Evolutionary conservation across 2,329 filamentous ascomycete genomes (phyloP), one percentile per base, ranked within the genome.

Genomic region (Venturia oleaginea): DNA sequence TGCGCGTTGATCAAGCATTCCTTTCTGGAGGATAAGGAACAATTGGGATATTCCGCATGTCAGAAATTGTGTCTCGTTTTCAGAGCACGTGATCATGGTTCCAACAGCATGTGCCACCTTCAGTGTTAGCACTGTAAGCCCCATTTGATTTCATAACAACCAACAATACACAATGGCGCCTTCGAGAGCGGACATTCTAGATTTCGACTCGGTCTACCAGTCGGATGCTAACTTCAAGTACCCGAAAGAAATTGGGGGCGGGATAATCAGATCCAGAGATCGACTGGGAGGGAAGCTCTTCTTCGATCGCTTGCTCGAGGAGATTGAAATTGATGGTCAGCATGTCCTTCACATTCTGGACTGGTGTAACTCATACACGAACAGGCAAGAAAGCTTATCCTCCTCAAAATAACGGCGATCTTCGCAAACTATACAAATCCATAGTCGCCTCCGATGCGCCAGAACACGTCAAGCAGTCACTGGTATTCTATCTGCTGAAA

Each of bases 401-500:
- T 54, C 90, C 91, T 0, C 86, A 85, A 71, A 84, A 83, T 63
- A 86, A 89, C 65, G 80, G 79, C 66, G 84, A 86, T 51, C 81
- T 95, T 37, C 84, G 85, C 68, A 83, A 84, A 46, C 81, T 95
- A 6, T 87, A 92, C 75, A 79, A 85, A 67, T 84, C 86, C 66
- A 86, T 96, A 67, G 83, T 86, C 73, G 81, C 85, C 32, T 84
- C 80, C 63, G 79, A 78, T 60, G 85, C 88, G 69, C 83, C 87
- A 8, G 81, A 84, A 63, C 88, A 92, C 74, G 87, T 92, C 77
- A 92, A 92, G 74, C 85, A 92, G 68, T 90, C 91, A 22, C 82
- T 94, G 59, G 80, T 95, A 68, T 95, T 90, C 79, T 96, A 95
- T 74, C 79, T 95, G 46, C 82, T 95, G 3, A 87, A 91, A 71